Conservation (phyloP, 257 asterid genomes). For the Lycium ferocissimum region DNA sequence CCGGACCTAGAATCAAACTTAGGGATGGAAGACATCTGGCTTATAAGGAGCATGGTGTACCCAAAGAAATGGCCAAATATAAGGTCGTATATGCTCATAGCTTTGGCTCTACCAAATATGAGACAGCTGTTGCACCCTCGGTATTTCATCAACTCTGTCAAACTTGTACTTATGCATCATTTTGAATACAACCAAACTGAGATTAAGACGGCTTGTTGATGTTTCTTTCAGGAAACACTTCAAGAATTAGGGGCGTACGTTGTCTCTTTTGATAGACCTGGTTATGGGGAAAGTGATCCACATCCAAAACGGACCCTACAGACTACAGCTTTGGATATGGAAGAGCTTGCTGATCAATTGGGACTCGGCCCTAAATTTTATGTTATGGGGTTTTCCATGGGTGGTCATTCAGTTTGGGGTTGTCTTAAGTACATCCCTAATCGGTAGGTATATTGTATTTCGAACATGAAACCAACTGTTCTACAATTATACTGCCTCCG, state of each 20-base stretch:
- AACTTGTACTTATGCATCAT: background rate
- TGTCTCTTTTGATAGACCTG: conserved; percentile 77
- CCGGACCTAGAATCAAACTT: conserved; percentile 73
- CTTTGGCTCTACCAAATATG: conserved; percentile 63
- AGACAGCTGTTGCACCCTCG: conserved; percentile 57
- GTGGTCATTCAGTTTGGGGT: conserved; percentile 80
- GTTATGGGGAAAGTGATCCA: conserved; percentile 88
- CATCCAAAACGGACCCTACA: conserved; percentile 60
- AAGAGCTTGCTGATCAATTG: conserved; percentile 71
- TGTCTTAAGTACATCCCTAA: conserved; percentile 75
- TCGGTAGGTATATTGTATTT: conserved; percentile 44
- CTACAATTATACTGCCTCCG: background rate
- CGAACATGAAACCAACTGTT: background rate
- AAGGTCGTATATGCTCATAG: conserved; percentile 77
- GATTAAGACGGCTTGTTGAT: background rate
- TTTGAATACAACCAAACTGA: background rate
- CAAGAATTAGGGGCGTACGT: conserved; percentile 64
- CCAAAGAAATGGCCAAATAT: conserved; percentile 65
- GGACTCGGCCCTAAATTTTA: conserved; percentile 67
- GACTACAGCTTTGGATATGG: conserved; percentile 68
- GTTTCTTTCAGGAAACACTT: conserved; percentile 51
- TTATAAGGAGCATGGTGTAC: conserved; percentile 80
- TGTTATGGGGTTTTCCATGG: conserved; percentile 71
- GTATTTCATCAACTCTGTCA: conserved; percentile 42
- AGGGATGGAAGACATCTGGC: conserved; percentile 82